Conservation (phyloP, 495 filamentous ascomycete genomes). For the Neurospora sp. region DNA sequence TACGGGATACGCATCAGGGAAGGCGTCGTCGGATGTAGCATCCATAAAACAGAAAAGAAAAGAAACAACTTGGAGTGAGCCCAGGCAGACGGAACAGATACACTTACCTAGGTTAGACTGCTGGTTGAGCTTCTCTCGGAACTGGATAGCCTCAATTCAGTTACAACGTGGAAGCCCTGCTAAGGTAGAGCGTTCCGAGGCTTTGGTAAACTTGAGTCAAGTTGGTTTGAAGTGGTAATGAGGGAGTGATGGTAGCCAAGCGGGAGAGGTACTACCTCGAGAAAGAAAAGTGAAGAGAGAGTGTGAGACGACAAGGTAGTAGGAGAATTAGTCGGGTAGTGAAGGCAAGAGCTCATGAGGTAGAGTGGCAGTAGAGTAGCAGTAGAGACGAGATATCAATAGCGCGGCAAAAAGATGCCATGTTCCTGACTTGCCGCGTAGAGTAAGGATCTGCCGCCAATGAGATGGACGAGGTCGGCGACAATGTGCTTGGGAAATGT, state of each 20-base stretch:
- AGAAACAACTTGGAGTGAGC: conserved; percentile 1
- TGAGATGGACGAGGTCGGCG: background rate
- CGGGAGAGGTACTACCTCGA: background rate
- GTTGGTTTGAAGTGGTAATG: conserved; percentile 1
- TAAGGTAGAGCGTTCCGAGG: background rate
- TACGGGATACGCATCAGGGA: background rate
- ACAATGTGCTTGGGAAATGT: conserved; percentile 1
- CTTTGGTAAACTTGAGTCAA: conserved; percentile 10
- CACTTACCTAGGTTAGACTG: conserved; percentile 10
- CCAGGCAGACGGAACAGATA: conserved; percentile 1
- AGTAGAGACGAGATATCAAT: conserved; percentile 9
- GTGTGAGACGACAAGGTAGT: conserved; percentile 1
- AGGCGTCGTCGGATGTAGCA: background rate
- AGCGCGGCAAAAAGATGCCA: conserved; percentile 4
- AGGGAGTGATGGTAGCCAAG: background rate
- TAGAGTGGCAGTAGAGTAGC: background rate
- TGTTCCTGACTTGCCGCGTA: conserved; percentile 2
- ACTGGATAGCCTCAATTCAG: background rate
- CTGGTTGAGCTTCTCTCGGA: background rate
- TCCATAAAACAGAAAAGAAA: conserved; percentile 1
- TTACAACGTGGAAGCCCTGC: conserved; percentile 9
- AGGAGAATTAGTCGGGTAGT: conserved; percentile 3
- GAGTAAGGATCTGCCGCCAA: background rate
- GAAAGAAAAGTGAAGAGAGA: background rate
- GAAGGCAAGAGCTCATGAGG: conserved; percentile 1